Evolutionary conservation across 495 filamentous ascomycete species (phyloP).

Genomic region (Neurospora sp.): DNA sequence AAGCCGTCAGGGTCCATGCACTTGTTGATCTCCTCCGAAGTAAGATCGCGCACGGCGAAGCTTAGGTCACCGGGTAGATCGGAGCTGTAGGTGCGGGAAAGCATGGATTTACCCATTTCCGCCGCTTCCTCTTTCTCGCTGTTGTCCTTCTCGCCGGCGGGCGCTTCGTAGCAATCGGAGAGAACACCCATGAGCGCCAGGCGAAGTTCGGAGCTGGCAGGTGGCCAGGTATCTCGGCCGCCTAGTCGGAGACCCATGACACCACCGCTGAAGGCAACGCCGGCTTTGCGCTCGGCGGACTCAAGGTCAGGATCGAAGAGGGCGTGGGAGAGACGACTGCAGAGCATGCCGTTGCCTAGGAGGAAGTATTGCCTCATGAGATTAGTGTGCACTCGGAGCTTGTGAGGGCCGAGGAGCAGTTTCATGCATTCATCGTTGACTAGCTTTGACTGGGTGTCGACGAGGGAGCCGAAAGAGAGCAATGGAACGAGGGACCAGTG

Average conservation of each 20-base stretch:
- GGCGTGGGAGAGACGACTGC: slow-evolving; percentile 64
- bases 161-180: slow-evolving; percentile 54
- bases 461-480: slow-evolving; percentile 64
- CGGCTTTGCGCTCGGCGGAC: slow-evolving; percentile 60
- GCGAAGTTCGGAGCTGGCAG: slow-evolving; percentile 82
- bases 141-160: not conserved
- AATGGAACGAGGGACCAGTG: slow-evolving; percentile 61
- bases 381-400: slow-evolving; percentile 62
- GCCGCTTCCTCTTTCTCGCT: not conserved
- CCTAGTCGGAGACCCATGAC: slow-evolving; percentile 74
- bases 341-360: slow-evolving; percentile 74
- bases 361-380: slow-evolving; percentile 75
- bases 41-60: slow-evolving; percentile 78
- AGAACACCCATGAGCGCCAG: slow-evolving; percentile 82
- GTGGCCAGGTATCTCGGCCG: slow-evolving; percentile 74
- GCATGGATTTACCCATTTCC: not conserved
- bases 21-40: slow-evolving; percentile 60
- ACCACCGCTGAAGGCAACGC: slow-evolving; percentile 56
- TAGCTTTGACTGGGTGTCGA: slow-evolving; percentile 62
- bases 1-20: slow-evolving; percentile 71
- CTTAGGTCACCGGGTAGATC: slow-evolving; percentile 72
- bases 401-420: slow-evolving; percentile 66
- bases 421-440: slow-evolving; percentile 70
- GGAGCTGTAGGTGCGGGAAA: slow-evolving; percentile 22
- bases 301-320: slow-evolving; percentile 81